Conservation (phyloP, 331 rosid genomes). For the Malus hybrid region DNA sequence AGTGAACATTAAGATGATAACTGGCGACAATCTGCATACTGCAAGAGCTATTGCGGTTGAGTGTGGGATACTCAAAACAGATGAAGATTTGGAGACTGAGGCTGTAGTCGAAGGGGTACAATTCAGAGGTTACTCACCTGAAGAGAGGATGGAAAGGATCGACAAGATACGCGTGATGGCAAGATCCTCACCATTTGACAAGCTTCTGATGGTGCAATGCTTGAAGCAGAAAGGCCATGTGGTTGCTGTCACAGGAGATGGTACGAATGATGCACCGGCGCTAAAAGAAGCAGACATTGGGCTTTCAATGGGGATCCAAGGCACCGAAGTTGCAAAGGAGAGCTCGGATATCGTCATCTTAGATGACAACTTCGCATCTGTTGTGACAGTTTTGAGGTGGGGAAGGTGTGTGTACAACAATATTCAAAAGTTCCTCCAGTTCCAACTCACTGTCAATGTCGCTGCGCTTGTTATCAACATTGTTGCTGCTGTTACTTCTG, state of each 20-base stretch:
- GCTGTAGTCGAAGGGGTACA: conserved; percentile 21
- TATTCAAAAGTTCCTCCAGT: conserved; percentile 36
- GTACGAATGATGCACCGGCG: conserved; percentile 12
- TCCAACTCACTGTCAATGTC: conserved; percentile 34
- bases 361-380: conserved; percentile 30
- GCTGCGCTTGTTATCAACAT: conserved; percentile 26
- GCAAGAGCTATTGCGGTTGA: conserved; percentile 37
- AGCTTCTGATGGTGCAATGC: conserved; percentile 30
- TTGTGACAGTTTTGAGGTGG: conserved; percentile 33
- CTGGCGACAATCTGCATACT: conserved; percentile 36
- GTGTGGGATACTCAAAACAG: conserved; percentile 22
- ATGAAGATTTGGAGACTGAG: conserved; percentile 7
- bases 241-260: conserved; percentile 44
- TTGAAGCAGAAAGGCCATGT: conserved; percentile 37
- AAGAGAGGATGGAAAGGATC: conserved; percentile 23
- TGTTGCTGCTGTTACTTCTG: conserved; percentile 23
- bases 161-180: conserved; percentile 33
- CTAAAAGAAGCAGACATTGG: conserved; percentile 40
- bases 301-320: conserved; percentile 42
- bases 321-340: conserved; percentile 44
- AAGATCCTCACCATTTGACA: conserved; percentile 8
- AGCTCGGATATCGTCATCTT: conserved; percentile 38
- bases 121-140: conserved; percentile 28
- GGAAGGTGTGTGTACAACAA: conserved; percentile 37
- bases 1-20: conserved; percentile 31